Percentiles rank a stretch among this genome's conserved stretches.
phyloP scores from a whole-genome alignment of 495 filamentous ascomycete species.

The Glonium stellatum region DNA sequence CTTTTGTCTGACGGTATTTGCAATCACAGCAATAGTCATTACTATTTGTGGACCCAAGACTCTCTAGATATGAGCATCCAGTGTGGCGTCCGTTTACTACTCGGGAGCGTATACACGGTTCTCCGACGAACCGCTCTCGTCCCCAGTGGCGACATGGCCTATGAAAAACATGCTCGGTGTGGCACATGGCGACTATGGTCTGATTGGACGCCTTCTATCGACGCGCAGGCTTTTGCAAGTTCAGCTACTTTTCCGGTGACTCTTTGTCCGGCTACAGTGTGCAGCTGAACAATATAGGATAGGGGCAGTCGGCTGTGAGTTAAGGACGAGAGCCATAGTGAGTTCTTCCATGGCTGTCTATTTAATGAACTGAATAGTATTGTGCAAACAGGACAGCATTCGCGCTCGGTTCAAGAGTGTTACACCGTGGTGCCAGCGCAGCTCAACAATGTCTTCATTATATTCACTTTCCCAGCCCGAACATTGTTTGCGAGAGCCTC shows the following conservation, averaged over 20 bases:
- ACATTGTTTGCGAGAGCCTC: slow-evolving; percentile 11
- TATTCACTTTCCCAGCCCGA: neutral
- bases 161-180: slow-evolving; percentile 27
- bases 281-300: neutral
- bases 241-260: neutral
- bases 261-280: neutral
- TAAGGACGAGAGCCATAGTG: neutral
- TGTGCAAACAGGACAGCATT: neutral
- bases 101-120: slow-evolving; percentile 23
- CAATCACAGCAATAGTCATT: slow-evolving; percentile 17
- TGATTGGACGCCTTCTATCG: too few species aligned
- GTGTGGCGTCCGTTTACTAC: slow-evolving; percentile 18
- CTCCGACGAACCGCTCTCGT: slow-evolving; percentile 17
- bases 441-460: neutral
- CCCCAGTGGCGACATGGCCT: slow-evolving; percentile 24
- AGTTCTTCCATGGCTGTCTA: neutral
- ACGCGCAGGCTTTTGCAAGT: neutral
- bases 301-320: neutral
- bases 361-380: neutral
- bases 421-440: neutral
- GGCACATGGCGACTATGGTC: slow-evolving; percentile 15
- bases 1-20: slow-evolving; percentile 5
- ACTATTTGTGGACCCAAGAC: slow-evolving; percentile 16
- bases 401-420: neutral
- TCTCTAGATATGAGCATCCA: slow-evolving; percentile 15